Evolutionary conservation across 441 rosid species (phyloP).

Genomic region (Jatropha multifida): DNA sequence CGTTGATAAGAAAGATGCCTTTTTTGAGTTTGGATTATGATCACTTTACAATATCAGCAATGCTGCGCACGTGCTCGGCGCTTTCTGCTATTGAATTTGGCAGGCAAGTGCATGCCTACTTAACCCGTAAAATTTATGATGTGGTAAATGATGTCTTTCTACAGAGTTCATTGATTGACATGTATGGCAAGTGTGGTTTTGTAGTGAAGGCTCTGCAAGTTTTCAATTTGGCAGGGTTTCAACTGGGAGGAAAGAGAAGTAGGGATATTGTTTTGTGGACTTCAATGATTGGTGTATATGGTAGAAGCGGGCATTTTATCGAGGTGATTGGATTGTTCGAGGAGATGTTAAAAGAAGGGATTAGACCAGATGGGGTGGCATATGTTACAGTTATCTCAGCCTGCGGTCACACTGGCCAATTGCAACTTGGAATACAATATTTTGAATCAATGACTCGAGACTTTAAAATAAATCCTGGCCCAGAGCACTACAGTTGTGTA

Average conservation of each 20-base stretch:
- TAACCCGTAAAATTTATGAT: constrained; percentile 28
- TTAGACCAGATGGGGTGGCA: constrained; percentile 49
- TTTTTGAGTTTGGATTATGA: constrained; percentile 36
- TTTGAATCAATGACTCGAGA: constrained; percentile 42
- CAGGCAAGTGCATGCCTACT: constrained; percentile 48
- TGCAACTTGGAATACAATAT: constrained; percentile 44
- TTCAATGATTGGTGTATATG: constrained; percentile 52
- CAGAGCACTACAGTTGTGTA: constrained; percentile 53
- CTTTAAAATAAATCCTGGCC: constrained; percentile 38
- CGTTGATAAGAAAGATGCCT: constrained; percentile 46
- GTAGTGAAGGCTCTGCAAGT: constrained; percentile 44
- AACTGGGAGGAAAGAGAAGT: constrained; percentile 19
- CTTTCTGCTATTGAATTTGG: constrained; percentile 45
- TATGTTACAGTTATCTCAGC: constrained; percentile 56
- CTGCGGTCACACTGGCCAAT: constrained; percentile 54
- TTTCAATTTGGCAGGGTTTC: constrained; percentile 35
- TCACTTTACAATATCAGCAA: constrained; percentile 43
- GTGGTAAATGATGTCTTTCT: constrained; percentile 41
- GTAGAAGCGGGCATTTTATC: constrained; percentile 42
- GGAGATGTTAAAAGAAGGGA: constrained; percentile 43
- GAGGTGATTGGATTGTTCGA: constrained; percentile 42
- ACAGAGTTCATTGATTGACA: constrained; percentile 55
- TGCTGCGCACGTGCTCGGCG: constrained; percentile 35
- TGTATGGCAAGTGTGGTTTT: constrained; percentile 63
- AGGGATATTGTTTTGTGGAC: constrained; percentile 60